Percentiles rank a stretch among this genome's conserved stretches.
phyloP scores from a whole-genome alignment of 2,329 filamentous ascomycete genomes.

The Pyrenophora tritici-repentis region DNA sequence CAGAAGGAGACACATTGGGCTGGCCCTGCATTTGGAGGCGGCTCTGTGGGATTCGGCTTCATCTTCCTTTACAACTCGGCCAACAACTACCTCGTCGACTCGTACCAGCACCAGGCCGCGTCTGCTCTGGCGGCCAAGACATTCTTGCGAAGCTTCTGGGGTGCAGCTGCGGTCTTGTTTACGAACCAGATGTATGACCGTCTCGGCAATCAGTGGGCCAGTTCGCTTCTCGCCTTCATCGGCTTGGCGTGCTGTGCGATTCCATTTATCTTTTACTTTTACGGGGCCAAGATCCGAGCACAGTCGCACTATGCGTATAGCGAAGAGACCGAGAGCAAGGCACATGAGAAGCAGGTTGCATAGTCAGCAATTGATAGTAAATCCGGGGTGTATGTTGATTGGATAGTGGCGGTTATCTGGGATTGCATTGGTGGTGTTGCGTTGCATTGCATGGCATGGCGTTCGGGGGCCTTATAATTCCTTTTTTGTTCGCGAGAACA shows the following conservation, averaged over 20 bases:
- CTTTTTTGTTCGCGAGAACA: not conserved
- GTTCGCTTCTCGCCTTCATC: slow-evolving; percentile 72
- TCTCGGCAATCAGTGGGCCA: slow-evolving; percentile 77
- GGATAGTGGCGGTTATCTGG: slow-evolving; percentile 1
- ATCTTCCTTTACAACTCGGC: slow-evolving; percentile 80
- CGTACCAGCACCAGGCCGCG: slow-evolving; percentile 75
- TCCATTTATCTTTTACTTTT: slow-evolving; percentile 81
- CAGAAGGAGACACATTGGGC: slow-evolving; percentile 70
- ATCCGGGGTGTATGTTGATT: slow-evolving; percentile 3
- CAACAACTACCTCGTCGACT: slow-evolving; percentile 62
- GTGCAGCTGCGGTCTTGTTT: slow-evolving; percentile 76
- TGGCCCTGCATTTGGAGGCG: slow-evolving; percentile 71
- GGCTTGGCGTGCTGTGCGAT: slow-evolving; percentile 79
- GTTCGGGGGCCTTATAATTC: slow-evolving; percentile 2
- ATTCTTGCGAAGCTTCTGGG: slow-evolving; percentile 79
- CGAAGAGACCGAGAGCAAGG: slow-evolving; percentile 56
- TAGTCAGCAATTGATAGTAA: slow-evolving; percentile 5
- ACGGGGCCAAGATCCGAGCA: slow-evolving; percentile 71
- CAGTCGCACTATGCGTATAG: slow-evolving; percentile 74
- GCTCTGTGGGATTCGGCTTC: slow-evolving; percentile 73
- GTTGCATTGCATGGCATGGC: slow-evolving; percentile 16
- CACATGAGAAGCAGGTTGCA: slow-evolving; percentile 26
- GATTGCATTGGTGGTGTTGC: not conserved
- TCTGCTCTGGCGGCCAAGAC: slow-evolving; percentile 83
- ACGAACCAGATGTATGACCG: slow-evolving; percentile 73